phyloP scores from a whole-genome alignment of 148 eudicot species.

The Rhododendron mucronatum region DNA sequence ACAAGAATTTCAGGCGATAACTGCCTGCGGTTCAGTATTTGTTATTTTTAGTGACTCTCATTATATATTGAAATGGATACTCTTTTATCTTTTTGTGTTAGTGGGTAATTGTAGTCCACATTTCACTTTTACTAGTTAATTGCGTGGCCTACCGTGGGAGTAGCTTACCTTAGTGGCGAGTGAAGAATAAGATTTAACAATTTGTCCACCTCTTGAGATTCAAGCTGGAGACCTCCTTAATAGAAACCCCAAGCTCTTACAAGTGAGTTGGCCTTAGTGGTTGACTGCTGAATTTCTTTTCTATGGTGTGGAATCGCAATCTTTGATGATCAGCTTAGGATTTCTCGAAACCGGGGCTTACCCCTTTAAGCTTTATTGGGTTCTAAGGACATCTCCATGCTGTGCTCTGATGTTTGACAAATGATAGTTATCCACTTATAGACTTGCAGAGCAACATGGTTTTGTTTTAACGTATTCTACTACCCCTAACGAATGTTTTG shows the following conservation, averaged over 20 bases:
- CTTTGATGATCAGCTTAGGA: neutral
- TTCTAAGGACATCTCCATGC: neutral
- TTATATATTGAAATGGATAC: neutral
- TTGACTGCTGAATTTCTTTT: neutral
- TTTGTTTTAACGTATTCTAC: neutral
- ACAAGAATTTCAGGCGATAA: neutral
- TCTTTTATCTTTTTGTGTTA: neutral
- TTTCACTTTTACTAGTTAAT: neutral
- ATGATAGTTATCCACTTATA: neutral
- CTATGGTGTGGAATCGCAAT: neutral
- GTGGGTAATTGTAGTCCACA: neutral
- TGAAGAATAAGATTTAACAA: neutral
- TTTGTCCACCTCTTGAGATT: neutral
- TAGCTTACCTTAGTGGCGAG: neutral
- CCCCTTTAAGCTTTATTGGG: neutral
- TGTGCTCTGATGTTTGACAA: neutral
- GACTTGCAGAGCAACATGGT: neutral
- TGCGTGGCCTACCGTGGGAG: neutral
- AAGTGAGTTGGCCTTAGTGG: neutral
- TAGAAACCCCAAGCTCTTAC: neutral
- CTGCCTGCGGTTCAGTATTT: neutral
- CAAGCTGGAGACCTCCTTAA: neutral
- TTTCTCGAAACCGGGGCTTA: neutral
- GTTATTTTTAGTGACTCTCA: neutral
- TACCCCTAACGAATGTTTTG: neutral